Evolutionary conservation across 2,329 filamentous ascomycete genomes (phyloP).

Genomic region (Diaporthe longicolla): DNA sequence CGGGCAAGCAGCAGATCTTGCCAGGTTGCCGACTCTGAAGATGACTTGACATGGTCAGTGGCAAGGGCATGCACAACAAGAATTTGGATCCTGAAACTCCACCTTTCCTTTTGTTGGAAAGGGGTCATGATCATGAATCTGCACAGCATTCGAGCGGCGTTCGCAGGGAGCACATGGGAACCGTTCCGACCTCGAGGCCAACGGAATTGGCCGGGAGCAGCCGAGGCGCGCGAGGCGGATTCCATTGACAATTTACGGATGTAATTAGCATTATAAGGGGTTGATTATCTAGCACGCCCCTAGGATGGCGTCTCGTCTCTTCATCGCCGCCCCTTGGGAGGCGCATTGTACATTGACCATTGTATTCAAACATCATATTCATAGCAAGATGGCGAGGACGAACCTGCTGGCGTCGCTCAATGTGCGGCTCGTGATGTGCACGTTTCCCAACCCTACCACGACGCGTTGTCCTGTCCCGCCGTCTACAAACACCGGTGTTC

Average conservation of each 20-base stretch:
- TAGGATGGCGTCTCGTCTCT: neutral
- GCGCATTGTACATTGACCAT: slow-evolving; percentile 6
- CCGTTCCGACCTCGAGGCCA: neutral
- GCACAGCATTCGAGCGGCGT: slow-evolving; percentile 31
- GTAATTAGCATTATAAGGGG: slow-evolving; percentile 24
- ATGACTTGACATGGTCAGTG: neutral
- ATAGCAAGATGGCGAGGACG: neutral
- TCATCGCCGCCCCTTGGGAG: neutral
- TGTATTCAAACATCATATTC: neutral
- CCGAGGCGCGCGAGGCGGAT: neutral
- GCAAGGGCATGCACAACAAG: neutral
- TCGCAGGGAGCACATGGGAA: neutral
- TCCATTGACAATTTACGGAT: neutral
- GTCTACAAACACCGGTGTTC: neutral
- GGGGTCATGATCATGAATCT: slow-evolving; percentile 14
- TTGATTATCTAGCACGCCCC: neutral
- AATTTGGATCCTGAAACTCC: neutral
- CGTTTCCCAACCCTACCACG: neutral
- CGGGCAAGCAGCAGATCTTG: neutral
- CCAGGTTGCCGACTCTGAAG: neutral
- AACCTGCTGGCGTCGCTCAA: neutral
- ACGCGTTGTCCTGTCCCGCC: neutral
- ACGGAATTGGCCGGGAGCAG: slow-evolving; percentile 3
- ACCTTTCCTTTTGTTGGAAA: neutral
- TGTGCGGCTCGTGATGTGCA: neutral